Evolutionary conservation across 345 rosid species (phyloP).

Genomic region (Murraya koenigii): DNA sequence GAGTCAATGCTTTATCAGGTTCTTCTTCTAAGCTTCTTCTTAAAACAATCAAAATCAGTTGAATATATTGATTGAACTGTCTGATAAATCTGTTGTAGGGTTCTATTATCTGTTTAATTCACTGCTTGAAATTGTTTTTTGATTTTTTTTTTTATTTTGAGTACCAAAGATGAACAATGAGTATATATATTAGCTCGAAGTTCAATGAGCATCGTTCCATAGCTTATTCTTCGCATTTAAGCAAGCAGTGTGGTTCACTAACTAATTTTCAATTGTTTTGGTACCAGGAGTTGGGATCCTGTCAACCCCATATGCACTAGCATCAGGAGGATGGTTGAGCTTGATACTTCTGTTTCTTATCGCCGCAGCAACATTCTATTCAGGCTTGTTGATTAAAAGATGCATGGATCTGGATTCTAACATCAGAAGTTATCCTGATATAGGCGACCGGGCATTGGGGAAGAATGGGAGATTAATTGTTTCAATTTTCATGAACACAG

Average conservation of each 20-base stretch:
- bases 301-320: constrained; percentile 76
- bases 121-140: not conserved
- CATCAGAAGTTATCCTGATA: constrained; percentile 77
- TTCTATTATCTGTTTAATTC: not conserved
- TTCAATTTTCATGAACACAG: constrained; percentile 62
- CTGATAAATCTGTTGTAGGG: not conserved
- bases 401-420: constrained; percentile 72
- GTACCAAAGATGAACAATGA: not conserved
- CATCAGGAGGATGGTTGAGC: constrained; percentile 95
- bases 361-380: constrained; percentile 61
- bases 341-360: constrained; percentile 52
- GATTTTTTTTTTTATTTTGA: not conserved
- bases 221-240: not conserved
- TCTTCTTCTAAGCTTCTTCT: not conserved
- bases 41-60: not conserved
- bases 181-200: not conserved
- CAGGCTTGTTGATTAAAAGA: constrained; percentile 67
- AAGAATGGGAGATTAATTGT: constrained; percentile 54
- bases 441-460: constrained; percentile 80
- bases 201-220: not conserved
- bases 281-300: constrained; percentile 81
- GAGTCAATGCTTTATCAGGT: constrained; percentile 48
- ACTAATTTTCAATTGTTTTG: not conserved
- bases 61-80: too few species aligned
- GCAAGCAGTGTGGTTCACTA: not conserved